These are phyloP conservation scores for Candida khao-thaluensis DNA, from an alignment of 805 yeast genomes.

Conservation along the genomic window DNA sequence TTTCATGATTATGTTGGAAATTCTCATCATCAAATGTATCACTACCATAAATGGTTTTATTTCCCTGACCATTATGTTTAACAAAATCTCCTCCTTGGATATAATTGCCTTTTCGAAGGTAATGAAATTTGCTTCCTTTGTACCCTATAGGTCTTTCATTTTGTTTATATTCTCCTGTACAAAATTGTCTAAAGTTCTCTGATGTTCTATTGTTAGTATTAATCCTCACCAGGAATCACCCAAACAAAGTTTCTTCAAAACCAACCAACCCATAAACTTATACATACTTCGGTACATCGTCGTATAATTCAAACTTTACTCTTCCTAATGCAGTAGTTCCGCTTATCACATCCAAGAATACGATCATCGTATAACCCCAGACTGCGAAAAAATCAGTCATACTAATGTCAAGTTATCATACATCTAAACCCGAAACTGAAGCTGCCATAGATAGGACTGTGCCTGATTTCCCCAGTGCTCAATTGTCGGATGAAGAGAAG, in stretches of 20 bases:
- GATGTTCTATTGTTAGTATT: conserved; percentile 39
- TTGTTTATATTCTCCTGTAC: conserved; percentile 66
- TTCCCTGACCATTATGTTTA: conserved; percentile 85
- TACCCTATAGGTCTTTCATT: conserved; percentile 78
- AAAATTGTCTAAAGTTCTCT: conserved; percentile 76
- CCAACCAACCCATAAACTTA: no score
- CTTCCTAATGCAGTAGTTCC: conserved; percentile 6
- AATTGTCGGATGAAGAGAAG: conserved; percentile 64
- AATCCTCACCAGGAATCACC: no score
- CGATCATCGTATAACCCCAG: conserved; percentile 7
- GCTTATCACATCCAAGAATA: conserved; percentile 5
- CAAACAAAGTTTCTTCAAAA: no score
- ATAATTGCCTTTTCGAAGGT: conserved; percentile 88
- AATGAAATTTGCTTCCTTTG: conserved; percentile 86
- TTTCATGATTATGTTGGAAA: conserved; percentile 70
- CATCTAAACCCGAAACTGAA: conserved; percentile 66
- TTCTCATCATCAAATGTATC: conserved; percentile 63
- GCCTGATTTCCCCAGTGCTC: conserved; percentile 79
- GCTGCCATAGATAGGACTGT: conserved; percentile 78
- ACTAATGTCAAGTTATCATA: conserved; percentile 29
- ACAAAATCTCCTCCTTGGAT: conserved; percentile 70
- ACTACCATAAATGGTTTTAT: conserved; percentile 75
- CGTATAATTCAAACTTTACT: conserved; percentile 59
- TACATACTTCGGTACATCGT: conserved; percentile 9
- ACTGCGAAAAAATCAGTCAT: background rate